Base-by-base conservation (phyloP, 2,329 filamentous ascomycete species). In the Gyromitra esculenta region DNA sequence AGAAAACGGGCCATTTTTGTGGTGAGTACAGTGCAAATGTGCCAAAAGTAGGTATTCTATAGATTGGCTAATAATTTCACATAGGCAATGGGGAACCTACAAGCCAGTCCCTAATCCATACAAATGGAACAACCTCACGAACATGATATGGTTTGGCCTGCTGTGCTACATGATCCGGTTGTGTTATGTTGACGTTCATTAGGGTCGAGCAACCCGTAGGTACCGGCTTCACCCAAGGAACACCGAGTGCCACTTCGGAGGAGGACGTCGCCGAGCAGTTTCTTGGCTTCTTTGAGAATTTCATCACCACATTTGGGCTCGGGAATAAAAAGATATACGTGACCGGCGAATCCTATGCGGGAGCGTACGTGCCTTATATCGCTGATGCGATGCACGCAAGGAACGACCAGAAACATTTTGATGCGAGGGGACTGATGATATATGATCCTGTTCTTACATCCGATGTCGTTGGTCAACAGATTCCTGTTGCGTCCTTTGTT, bases 241-340 rank as follows among this genome's bases (percentile, higher is more conserved):
- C 84, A 0, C 85, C 89, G 2, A 91, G 87, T 0, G 91, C 91
- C 8, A 89, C 85, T 2, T 88, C 87, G 79, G 89, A 93, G 79
- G 87, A 89, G 39, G 91, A 93, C 79, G 86, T 91, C 0, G 91
- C 91, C 0, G 83, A 84, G n/a, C 88, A 94, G 79, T 93, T 95
- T 82, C 85, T 91, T 15, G 91, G 91, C 64, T 96, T 93, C 84
- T 94, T 90, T 87, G 90, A 91, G 84, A 93, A 93, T 84, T 94
- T 93, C 80, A 84, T 93, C 74, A 86, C 92, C 43, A 89, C 89
- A 0, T 94, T 94, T 79, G 85, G 84, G n/a, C 85, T 93, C 80
- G 86, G 91, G 21, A 87, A 87, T 11, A 89, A 87, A 80, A 91
- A 91, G 78, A 87, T 93, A 8, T 95, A 91, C 82, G 88, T 96